phyloP scores from a whole-genome alignment of 2,329 filamentous ascomycete species.

The Mollisiaceae sp. region DNA sequence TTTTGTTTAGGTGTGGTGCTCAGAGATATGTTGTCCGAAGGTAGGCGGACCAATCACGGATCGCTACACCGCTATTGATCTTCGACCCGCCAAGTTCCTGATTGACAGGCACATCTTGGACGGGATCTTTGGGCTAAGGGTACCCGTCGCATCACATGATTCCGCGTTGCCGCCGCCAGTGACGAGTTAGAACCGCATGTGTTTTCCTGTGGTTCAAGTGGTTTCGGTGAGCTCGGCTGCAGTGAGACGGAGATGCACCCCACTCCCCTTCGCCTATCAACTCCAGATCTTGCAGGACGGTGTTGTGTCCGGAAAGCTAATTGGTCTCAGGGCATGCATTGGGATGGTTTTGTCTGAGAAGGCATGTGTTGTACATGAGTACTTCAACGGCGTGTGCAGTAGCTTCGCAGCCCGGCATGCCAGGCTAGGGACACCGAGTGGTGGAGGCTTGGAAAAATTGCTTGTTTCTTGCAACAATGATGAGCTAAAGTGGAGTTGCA shows the following conservation, averaged over 20 bases:
- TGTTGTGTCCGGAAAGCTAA: not conserved
- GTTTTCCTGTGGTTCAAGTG: not conserved
- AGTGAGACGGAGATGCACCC: conserved; percentile 7
- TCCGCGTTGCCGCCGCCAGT: not conserved
- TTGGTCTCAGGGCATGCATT: not conserved
- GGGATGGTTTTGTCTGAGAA: not conserved
- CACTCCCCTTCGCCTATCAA: conserved; percentile 6
- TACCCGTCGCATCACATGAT: conserved; percentile 4
- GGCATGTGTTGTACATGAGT: not conserved
- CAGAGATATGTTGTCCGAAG: not conserved
- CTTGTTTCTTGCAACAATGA: conserved; percentile 1
- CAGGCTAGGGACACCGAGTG: not conserved
- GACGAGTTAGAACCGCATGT: not conserved
- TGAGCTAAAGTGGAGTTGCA: conserved; percentile 3
- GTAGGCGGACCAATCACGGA: conserved; percentile 3
- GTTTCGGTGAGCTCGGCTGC: not conserved
- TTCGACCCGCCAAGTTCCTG: not conserved
- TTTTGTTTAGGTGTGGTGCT: not conserved
- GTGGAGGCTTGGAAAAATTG: conserved; percentile 4
- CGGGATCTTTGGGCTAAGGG: not conserved
- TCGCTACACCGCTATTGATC: conserved; percentile 5
- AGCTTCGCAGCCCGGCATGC: not conserved
- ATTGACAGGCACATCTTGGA: conserved; percentile 6
- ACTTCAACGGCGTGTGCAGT: not conserved
- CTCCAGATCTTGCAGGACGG: not conserved